Evolutionary conservation across 192 early-diverging fungal species (phyloP).

Genomic region (Spinellus fusiger): DNA sequence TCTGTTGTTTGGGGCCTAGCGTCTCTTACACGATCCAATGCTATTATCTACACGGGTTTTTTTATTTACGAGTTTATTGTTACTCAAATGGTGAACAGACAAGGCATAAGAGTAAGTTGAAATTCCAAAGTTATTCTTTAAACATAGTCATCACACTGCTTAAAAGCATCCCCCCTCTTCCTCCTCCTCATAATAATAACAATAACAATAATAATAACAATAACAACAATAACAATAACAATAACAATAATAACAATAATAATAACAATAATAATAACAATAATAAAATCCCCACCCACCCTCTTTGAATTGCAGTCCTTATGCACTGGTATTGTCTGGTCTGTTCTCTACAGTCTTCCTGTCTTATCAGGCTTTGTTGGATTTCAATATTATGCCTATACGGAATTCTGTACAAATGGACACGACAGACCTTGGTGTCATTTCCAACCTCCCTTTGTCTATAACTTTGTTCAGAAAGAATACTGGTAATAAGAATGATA

Average conservation of each 20-base stretch:
- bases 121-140: not conserved
- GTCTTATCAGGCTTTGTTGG: constrained; percentile 47
- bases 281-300: no score
- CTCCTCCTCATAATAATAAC: no score
- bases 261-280: constrained; percentile 14
- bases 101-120: not conserved
- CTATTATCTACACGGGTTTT: constrained; percentile 75
- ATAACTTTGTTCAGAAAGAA: constrained; percentile 76
- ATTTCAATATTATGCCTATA: constrained; percentile 61
- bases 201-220: not conserved
- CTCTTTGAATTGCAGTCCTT: no score
- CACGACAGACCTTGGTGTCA: constrained; percentile 64
- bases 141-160: no score
- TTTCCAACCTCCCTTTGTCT: constrained; percentile 52
- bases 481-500: no score
- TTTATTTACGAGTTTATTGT: constrained; percentile 64
- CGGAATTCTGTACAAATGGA: constrained; percentile 49
- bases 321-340: not conserved
- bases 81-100: not conserved
- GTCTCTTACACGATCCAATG: constrained; percentile 71
- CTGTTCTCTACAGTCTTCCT: constrained; percentile 26
- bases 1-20: constrained; percentile 59
- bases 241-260: not conserved
- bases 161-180: no score
- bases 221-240: not conserved